Conservation (phyloP, 164 flowering plant genomes). For the Aristolochia fimbriata region DNA sequence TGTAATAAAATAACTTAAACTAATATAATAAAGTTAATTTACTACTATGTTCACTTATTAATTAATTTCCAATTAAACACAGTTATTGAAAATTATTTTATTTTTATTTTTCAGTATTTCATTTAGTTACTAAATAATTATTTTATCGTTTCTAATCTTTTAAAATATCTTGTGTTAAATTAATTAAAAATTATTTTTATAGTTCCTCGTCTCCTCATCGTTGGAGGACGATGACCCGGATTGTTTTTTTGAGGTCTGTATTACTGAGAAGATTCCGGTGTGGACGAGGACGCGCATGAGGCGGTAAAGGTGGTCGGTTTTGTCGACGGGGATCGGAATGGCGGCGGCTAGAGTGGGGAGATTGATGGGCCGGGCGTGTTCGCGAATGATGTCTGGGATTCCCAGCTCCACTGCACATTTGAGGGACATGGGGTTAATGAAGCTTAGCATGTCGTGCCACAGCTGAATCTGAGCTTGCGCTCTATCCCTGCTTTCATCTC, state of each 20-base stretch:
- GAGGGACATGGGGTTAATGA: conserved; percentile 33
- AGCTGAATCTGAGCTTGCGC: background rate
- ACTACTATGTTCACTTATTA: too few species aligned
- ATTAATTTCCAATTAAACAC: too few species aligned
- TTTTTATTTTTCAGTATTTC: too few species aligned
- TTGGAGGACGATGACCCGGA: too few species aligned
- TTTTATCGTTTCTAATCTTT: too few species aligned
- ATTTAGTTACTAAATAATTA: too few species aligned
- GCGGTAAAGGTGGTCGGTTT: conserved; percentile 13
- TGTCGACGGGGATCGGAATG: conserved; percentile 9
- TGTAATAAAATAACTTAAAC: too few species aligned
- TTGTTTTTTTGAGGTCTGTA: too few species aligned
- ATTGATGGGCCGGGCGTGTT: conserved; percentile 21
- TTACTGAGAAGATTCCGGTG: conserved; percentile 23
- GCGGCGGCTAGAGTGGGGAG: conserved; percentile 7
- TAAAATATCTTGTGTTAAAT: too few species aligned
- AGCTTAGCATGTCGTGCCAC: background rate
- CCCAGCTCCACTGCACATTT: conserved; percentile 31
- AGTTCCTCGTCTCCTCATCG: conserved; percentile 5
- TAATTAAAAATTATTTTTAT: too few species aligned
- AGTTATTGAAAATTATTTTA: too few species aligned
- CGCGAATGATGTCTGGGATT: conserved; percentile 25
- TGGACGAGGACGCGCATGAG: conserved; percentile 36
- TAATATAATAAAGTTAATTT: too few species aligned
- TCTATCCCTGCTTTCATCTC: background rate